phyloP scores from a whole-genome alignment of 805 yeast genomes.

The Cephaloascus albidus region DNA sequence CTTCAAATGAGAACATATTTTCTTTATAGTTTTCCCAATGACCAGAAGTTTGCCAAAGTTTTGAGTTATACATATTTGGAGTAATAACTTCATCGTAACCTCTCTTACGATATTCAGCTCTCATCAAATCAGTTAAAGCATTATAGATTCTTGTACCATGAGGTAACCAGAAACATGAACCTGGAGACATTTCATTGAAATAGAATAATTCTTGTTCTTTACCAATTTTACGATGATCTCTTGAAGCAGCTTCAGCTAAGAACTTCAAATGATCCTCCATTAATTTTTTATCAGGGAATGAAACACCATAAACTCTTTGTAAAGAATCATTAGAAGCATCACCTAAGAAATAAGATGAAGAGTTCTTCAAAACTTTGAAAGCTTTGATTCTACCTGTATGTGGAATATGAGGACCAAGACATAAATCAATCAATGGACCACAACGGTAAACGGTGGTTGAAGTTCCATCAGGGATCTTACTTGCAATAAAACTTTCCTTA shows the following conservation, averaged over 20 bases:
- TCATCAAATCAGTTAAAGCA: slow-evolving; percentile 69
- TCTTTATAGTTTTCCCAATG: slow-evolving; percentile 98
- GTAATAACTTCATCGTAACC: slow-evolving; percentile 98
- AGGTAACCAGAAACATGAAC: slow-evolving; percentile 97
- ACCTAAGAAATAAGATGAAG: slow-evolving; percentile 93
- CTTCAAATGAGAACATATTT: slow-evolving; percentile 94
- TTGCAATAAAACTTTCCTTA: slow-evolving; percentile 77
- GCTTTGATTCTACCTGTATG: slow-evolving; percentile 96
- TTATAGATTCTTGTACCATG: slow-evolving; percentile 98
- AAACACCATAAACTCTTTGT: slow-evolving; percentile 95
- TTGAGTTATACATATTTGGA: slow-evolving; percentile 97
- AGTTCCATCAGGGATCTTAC: slow-evolving; percentile 93
- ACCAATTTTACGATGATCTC: slow-evolving; percentile 96
- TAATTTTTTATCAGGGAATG: slow-evolving; percentile 95
- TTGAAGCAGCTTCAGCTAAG: slow-evolving; percentile 89
- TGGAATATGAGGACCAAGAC: slow-evolving; percentile 97
- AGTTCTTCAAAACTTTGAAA: slow-evolving; percentile 87
- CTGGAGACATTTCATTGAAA: slow-evolving; percentile 96
- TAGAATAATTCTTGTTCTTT: slow-evolving; percentile 91
- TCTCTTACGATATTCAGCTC: slow-evolving; percentile 81
- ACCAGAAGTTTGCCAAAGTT: slow-evolving; percentile 97
- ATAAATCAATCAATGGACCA: slow-evolving; percentile 93
- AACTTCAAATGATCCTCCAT: slow-evolving; percentile 94
- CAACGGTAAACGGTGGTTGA: slow-evolving; percentile 96
- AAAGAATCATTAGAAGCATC: slow-evolving; percentile 87